Evolutionary conservation across 768 basidiomycete species (phyloP), one percentile per base, ranked within the genome.

Genomic region (Russula griseocarnosa): DNA sequence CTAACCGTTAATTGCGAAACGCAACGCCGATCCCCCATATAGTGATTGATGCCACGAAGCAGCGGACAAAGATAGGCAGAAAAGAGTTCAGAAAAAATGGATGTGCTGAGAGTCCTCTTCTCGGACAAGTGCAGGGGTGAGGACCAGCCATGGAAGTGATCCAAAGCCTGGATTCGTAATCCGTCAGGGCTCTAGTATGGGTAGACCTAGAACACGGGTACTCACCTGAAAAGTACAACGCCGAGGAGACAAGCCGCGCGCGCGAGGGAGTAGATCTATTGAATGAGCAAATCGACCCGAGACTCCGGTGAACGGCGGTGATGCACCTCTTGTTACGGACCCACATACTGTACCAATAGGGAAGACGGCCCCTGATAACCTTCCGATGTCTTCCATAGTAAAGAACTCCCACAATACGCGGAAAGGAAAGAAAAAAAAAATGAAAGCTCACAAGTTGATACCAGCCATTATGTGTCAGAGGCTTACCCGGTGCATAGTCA

Each of bases 1-100:
- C 55, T 34, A 18, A 44, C 64, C 5, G 40, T 52, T 36, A 5
- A 66, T n/a, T 62, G 26, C 46, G 16, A 26, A 66, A 42, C 10
- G 13, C 32, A 13, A 56, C 6, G 16, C 50, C 58, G 28, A n/a
- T 54, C 6, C 1, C 18, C 61, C 61, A 66, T 26, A 30, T 8
- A 10, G 30, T 1, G 5, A 22, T 14, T 22, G 44, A 61, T 14
- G 44, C 9, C n/a, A n/a, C 2, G 53, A 50, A 1, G 63, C 58
- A 3, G 30, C 22, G 4, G 38, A 26, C 9, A 57, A 57, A 22
- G 49, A 49, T 11, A 52, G 7, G 7, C 57, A 66, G 10, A 40
- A 55, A 20, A 40, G 18, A 1, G 47, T 36, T 61, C 56, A 52
- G 30, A n/a, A n/a, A n/a, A n/a, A n/a, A n/a, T n/a, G n/a, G n/a